Evolutionary conservation across 768 basidiomycete species (phyloP), one percentile per base, ranked within the genome.

Genomic region (Amanita thiersii): DNA sequence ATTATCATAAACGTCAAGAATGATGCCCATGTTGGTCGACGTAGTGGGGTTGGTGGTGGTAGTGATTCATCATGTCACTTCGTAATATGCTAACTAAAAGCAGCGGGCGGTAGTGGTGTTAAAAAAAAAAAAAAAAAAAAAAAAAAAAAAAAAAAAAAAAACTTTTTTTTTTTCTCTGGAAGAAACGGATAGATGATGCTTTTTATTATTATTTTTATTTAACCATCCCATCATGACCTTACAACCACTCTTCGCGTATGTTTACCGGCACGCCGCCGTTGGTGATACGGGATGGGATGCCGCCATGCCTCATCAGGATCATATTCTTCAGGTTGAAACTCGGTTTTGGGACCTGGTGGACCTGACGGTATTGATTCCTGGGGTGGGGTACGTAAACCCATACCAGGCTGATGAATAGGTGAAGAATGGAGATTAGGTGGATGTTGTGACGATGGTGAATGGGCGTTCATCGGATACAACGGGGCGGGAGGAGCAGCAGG

Each of bases 241-340:
- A 81, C 76, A 47, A 86, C 75, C 24, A 86, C 77, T 40, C 85
- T 73, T 53, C 68, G 70, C 17, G 85, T 87, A 56, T 87, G 85
- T 57, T 88, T 88, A 37, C 85, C 85, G 39, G 85, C 85, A 43
- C 85, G 68, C 42, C 85, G 66, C 17, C 85, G 75, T 56, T 86
- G 84, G 29, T 74, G 72, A 52, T 81, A 78, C 15, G 85, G 83
- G 59, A 78, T 85, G 1, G 84, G 81, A 32, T 73, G 63, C 21
- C 77, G 65, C 84, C 84, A 86, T 19, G 78, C 64, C 47, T 86
- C 82, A 54, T 86, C 84, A 18, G 68, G 55, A 42, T 81, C 78
- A 51, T 68, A 71, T 28, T 77, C 77, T 12, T 79, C 78, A 36
- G 59, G 52, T 26, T 52, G 43, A 43, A 59, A 64, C 34, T 70